Conservation (phyloP, 768 basidiomycete genomes). For the Dentipellis sp. region DNA sequence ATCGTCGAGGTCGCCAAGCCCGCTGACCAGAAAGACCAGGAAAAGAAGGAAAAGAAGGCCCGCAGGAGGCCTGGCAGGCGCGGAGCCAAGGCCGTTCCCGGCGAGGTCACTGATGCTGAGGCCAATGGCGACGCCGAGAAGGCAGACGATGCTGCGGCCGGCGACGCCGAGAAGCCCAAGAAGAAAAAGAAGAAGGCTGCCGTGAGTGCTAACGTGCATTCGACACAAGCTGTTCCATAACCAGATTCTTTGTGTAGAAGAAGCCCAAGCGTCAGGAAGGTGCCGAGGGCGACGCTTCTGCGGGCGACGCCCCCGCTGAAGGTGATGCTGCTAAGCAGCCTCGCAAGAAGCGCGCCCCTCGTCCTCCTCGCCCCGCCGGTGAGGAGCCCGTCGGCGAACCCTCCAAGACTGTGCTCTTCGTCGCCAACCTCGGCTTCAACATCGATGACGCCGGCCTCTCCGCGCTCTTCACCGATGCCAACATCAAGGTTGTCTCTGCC, state of each 20-base stretch:
- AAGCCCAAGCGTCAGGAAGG: constrained; percentile 34
- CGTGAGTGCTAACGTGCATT: constrained; percentile 25
- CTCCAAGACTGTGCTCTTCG: constrained; percentile 85
- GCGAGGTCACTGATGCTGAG: constrained; percentile 86
- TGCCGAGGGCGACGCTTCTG: constrained; percentile 28
- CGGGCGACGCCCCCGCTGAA: constrained; percentile 31
- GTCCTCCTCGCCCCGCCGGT: constrained; percentile 59
- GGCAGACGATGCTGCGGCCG: constrained; percentile 43
- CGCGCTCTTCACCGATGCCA: constrained; percentile 79
- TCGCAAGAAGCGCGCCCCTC: constrained; percentile 51
- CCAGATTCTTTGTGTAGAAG: constrained; percentile 11
- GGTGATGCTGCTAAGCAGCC: constrained; percentile 25
- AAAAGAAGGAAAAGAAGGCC: constrained; percentile 66
- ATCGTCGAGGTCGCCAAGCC: constrained; percentile 93
- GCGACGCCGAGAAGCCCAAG: constrained; percentile 56
- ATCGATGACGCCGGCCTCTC: constrained; percentile 79
- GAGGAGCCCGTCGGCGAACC: constrained; percentile 84
- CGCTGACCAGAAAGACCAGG: constrained; percentile 76
- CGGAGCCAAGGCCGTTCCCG: constrained; percentile 78
- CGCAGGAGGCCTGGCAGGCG: constrained; percentile 73
- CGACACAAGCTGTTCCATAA: too few species aligned
- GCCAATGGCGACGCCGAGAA: constrained; percentile 64
- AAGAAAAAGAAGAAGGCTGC: constrained; percentile 72
- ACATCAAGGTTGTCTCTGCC: constrained; percentile 74
- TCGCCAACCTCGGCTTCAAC: constrained; percentile 95